Evolutionary conservation across 345 rosid species (phyloP).

Genomic region (Arabidopsis suecica): DNA sequence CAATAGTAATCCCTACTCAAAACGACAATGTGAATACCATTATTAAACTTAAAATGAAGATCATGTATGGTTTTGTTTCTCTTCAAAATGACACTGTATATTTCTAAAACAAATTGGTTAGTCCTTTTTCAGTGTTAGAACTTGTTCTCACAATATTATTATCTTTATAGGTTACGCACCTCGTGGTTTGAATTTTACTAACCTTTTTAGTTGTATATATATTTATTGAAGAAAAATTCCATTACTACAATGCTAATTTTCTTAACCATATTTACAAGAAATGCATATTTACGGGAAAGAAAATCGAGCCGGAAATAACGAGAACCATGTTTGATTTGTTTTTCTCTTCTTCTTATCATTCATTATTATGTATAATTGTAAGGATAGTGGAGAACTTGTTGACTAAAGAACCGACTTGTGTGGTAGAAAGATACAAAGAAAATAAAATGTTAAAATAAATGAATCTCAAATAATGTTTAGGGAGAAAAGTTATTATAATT

Average conservation of each 20-base stretch:
- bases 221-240: too few species aligned
- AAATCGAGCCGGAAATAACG: not conserved
- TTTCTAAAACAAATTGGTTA: not conserved
- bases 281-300: not conserved
- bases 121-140: not conserved
- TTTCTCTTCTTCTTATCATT: not conserved
- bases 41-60: not conserved
- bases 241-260: not conserved
- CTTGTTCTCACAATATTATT: not conserved
- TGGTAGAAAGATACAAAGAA: slow-evolving; percentile 23
- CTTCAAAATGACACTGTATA: not conserved
- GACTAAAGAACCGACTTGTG: slow-evolving; percentile 36
- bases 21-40: slow-evolving; percentile 9
- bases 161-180: not conserved
- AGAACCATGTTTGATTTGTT: not conserved
- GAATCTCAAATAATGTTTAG: slow-evolving; percentile 18
- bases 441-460: slow-evolving; percentile 29
- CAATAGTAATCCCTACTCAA: slow-evolving; percentile 20
- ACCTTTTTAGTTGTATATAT: too few species aligned
- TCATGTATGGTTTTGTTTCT: not conserved
- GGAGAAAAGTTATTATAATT: slow-evolving; percentile 13
- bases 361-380: not conserved
- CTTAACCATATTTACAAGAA: not conserved
- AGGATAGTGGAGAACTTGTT: slow-evolving; percentile 8
- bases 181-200: not conserved